Conservation (phyloP, 345 rosid species). For the Syzygium jambos region DNA sequence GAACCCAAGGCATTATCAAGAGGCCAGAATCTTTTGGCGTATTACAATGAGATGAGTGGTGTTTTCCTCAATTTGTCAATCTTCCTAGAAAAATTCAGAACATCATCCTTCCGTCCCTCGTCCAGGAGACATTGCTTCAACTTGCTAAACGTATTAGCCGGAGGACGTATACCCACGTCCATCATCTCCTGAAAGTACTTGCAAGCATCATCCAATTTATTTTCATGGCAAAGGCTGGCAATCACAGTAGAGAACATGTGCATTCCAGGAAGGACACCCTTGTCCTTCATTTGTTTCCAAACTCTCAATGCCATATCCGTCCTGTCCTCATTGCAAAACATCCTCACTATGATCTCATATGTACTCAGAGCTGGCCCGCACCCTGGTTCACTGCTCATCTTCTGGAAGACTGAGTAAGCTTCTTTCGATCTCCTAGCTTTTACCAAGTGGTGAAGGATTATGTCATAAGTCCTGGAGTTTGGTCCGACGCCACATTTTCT, state of each 20-base stretch:
- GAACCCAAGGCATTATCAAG: not conserved
- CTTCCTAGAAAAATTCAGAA: constrained; percentile 29
- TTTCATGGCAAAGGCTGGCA: constrained; percentile 43
- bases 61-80: constrained; percentile 61
- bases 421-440: constrained; percentile 36
- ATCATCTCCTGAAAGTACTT: constrained; percentile 77
- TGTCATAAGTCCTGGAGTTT: constrained; percentile 65
- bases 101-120: constrained; percentile 47
- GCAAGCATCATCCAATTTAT: constrained; percentile 67
- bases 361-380: constrained; percentile 63
- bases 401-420: constrained; percentile 52
- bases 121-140: constrained; percentile 67
- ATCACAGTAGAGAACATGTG: constrained; percentile 79
- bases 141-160: constrained; percentile 58
- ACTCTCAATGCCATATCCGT: constrained; percentile 53
- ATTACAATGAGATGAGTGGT: constrained; percentile 19
- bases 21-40: not conserved
- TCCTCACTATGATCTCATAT: constrained; percentile 69
- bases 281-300: constrained; percentile 73
- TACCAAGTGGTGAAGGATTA: constrained; percentile 62
- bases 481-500: constrained; percentile 45
- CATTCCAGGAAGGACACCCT: constrained; percentile 77
- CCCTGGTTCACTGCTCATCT: constrained; percentile 25
- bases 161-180: constrained; percentile 79
- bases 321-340: constrained; percentile 66